Base-by-base conservation (phyloP, 345 rosid genomes). In the Raphanus raphanistrum region DNA sequence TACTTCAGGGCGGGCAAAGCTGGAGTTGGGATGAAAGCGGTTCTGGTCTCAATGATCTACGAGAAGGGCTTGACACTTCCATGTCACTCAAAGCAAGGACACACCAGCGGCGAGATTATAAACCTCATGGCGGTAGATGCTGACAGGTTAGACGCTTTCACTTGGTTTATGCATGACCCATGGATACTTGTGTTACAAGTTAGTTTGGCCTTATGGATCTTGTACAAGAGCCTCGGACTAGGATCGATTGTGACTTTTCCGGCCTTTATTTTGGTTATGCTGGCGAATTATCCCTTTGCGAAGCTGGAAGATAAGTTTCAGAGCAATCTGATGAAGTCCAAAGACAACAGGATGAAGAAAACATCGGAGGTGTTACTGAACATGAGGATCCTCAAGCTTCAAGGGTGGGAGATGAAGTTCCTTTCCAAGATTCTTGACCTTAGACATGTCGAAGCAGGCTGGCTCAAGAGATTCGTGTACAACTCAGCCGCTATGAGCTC, bases 271-370 rank as follows among this genome's bases (percentile, higher is more conserved):
- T 52, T 52, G 16, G 58, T 52, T 52, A 52, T 52, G 58, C 58
- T 52, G 2, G 58, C 25, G 0, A 52, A 52, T 2, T 15, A 15
- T 52, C 58, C 58, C 58, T 52, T 52, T 15, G 58, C 58, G 2
- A 52, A 52, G 58, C 26, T 52, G 8, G 58, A 52, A 52, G 58
- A 52, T 2, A 52, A 52, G 58, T 52, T 52, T 7, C 58, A 52
- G 10, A 7, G 58, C 8, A 52, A 15, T 52, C 17, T 52, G 10
- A 52, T 52, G 58, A 16, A 52, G 58, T 52, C 58, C 17, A 52
- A 52, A 52, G 58, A 52, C 10, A 52, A 52, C 58, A 52, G 58
- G 58, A 52, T 52, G 58, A 52, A 52, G 58, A 52, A 52, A 52
- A 52, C 58, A 15, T 52, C 26, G 9, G 58, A 52, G 10, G 58